Evolutionary conservation across 2,329 filamentous ascomycete genomes (phyloP).

Genomic region (Colletotrichum zoysiae): DNA sequence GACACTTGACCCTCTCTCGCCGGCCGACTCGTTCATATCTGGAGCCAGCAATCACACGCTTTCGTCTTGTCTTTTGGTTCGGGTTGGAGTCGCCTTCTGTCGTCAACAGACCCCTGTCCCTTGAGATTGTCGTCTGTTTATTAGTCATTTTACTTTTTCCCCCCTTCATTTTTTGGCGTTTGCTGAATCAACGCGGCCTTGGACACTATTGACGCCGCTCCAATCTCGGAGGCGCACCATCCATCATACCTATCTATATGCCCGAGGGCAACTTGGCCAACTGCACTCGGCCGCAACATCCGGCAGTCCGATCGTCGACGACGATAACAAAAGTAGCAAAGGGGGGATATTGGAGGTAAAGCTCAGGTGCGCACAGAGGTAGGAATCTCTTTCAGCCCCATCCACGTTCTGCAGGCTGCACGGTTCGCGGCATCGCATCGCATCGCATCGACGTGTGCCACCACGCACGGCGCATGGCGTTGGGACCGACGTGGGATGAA

Average conservation of each 20-base stretch:
- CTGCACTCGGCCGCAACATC: background rate
- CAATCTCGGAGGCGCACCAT: constrained; percentile 18
- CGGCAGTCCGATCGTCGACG: constrained; percentile 11
- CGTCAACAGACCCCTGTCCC: too few species aligned
- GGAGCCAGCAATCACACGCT: background rate
- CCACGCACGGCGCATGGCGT: constrained; percentile 14
- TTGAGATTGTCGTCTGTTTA: background rate
- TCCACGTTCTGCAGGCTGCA: constrained; percentile 24
- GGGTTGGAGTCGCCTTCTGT: background rate
- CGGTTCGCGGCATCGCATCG: background rate
- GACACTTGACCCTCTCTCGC: background rate
- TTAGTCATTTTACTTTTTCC: background rate
- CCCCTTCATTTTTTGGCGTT: background rate
- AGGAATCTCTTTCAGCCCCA: constrained; percentile 22
- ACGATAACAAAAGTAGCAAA: constrained; percentile 19
- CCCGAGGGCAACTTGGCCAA: constrained; percentile 14
- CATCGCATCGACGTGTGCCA: constrained; percentile 29
- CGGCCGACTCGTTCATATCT: background rate
- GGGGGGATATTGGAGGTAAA: constrained; percentile 12
- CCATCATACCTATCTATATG: background rate
- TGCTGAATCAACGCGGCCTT: constrained; percentile 5
- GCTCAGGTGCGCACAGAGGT: constrained; percentile 26
- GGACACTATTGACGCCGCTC: constrained; percentile 34
- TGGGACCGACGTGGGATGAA: constrained; percentile 34
- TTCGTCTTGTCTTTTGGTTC: background rate